Percentiles rank a stretch among this genome's conserved stretches.
Evolutionary conservation across 768 basidiomycete species (phyloP).

Genomic region (Coprinellus micaceus): DNA sequence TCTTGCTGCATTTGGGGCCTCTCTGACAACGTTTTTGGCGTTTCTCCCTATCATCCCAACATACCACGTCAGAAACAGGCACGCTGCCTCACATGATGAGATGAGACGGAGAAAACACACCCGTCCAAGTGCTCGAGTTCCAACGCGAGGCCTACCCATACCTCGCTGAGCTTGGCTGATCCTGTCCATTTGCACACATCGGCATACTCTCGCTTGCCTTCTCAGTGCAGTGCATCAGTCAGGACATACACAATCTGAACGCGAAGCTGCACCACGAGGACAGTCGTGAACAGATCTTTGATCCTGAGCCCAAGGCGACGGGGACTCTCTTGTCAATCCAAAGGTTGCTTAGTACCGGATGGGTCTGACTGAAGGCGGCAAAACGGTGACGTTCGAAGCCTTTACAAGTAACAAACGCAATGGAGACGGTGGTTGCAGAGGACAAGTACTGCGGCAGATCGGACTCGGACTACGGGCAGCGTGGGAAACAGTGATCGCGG

Average conservation of each 20-base stretch:
- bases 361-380: no score
- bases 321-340: not conserved
- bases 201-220: not conserved
- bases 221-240: not conserved
- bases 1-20: constrained; percentile 25
- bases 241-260: not conserved
- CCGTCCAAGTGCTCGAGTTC: no score
- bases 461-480: not conserved
- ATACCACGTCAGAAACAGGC: not conserved
- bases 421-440: no score
- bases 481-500: not conserved
- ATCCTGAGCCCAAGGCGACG: not conserved
- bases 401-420: no score
- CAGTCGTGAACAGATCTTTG: not conserved
- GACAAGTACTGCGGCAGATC: not conserved
- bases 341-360: constrained; percentile 1
- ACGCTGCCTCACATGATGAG: not conserved
- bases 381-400: no score
- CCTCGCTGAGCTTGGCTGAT: no score
- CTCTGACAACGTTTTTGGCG: constrained; percentile 7
- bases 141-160: no score
- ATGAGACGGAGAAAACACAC: no score
- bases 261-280: constrained; percentile 2
- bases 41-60: not conserved
- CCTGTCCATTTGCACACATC: no score